phyloP scores from a whole-genome alignment of 768 basidiomycete species.

The Tricholoma hemisulphureum region DNA sequence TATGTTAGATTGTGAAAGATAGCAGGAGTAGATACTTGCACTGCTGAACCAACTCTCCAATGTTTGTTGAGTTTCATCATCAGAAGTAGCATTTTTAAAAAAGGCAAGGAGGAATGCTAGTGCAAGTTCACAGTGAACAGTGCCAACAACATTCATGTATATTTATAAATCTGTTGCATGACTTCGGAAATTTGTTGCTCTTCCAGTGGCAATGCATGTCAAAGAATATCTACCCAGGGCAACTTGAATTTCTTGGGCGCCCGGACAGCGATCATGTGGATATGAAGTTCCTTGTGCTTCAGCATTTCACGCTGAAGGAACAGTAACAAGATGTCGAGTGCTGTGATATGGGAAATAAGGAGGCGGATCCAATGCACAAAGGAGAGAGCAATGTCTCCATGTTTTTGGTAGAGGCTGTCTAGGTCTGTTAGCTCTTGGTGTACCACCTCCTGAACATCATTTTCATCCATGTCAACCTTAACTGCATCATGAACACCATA shows the following conservation, averaged over 20 bases:
- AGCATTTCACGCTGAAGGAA: neutral
- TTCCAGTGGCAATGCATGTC: neutral
- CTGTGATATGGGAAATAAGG: neutral
- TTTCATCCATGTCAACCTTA: neutral
- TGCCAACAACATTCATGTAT: neutral
- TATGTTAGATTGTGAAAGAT: neutral
- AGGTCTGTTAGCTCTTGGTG: neutral
- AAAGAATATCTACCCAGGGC: neutral
- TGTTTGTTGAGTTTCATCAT: neutral
- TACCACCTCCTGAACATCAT: neutral
- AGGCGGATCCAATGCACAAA: neutral
- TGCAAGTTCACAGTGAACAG: neutral
- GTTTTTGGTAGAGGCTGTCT: neutral
- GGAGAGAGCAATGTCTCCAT: neutral
- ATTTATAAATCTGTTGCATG: neutral
- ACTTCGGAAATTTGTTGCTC: neutral
- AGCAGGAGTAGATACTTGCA: neutral
- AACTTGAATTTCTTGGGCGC: neutral
- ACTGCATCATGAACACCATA: too few relatives aligned
- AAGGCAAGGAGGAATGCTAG: neutral
- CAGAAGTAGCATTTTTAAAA: neutral
- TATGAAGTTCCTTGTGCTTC: neutral
- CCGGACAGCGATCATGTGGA: neutral
- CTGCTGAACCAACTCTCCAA: neutral
- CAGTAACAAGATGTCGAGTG: neutral